Base-by-base conservation (phyloP, 192 early-diverging fungal species). In the Coemansia nantahalensis region DNA sequence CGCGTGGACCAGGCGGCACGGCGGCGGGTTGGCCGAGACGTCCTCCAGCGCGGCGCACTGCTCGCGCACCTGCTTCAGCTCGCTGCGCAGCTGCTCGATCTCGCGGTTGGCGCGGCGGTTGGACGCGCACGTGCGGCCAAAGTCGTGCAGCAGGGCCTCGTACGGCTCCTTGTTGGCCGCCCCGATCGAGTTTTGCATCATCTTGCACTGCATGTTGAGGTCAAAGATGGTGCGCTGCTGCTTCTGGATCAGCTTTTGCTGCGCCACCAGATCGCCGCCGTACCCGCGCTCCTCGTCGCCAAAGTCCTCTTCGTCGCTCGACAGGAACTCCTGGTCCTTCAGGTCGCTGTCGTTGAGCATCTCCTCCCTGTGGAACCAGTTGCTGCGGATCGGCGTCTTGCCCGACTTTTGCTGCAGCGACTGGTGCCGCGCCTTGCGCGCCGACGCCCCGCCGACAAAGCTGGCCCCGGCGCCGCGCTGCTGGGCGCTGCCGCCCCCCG, bases 301-400 rank as follows among this genome's bases (percentile, higher is more conserved):
- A 59, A 67, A 75, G 43, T 75, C 56, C 38, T 75, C 71, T 21
- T 75, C 71, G 47, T 75, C 71, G 56, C 71, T 75, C 14, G 71
- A 75, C 50, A 34, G 28, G 23, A 75, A 75, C 31, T 75, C 71
- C 56, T 75, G 64, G 52, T 52, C 55, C 43, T 55, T 59, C 1
- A 75, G 17, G 22, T 75, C 71, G 56, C 48, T 55, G 8, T 75
- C 64, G 64, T 48, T 62, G 13, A 75, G 50, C 64, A 49, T 58
- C 60, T 75, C 71, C 18, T 58, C 55, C 51, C 59, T 54, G 59
- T 67, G 42, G 40, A 56, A 63, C 54, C 63, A 58, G 56, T 75
- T 75, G 56, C 71, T 75, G 35, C 59, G 59, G 24, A 75, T 75
- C 4, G 64, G 59, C 36, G 71, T 59, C n/a, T 54, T 45, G 8